Conservation (phyloP, 1,284 basidiomycete genomes). For the Leccinum holopus region DNA sequence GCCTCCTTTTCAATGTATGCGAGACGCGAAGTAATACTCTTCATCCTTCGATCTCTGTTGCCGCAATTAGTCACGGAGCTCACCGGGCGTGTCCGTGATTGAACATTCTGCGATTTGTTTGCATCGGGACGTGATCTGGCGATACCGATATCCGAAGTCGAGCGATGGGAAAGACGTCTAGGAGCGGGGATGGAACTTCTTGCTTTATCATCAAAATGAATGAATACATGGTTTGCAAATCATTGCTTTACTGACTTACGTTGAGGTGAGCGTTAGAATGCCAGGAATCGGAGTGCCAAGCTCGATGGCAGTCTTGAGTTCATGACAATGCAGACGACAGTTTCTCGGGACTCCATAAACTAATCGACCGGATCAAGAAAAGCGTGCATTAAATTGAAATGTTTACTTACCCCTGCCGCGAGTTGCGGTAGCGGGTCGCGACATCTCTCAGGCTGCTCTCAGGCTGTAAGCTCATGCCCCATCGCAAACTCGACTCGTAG, state of each 20-base stretch:
- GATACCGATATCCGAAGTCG: conserved; percentile 81
- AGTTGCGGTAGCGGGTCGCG: conserved; percentile 93
- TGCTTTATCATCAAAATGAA: conserved; percentile 75
- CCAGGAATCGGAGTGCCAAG: conserved; percentile 93
- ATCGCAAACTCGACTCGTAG: conserved; percentile 98
- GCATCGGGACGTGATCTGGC: conserved; percentile 92
- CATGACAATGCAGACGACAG: conserved; percentile 98
- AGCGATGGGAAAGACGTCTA: conserved; percentile 81
- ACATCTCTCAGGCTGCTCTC: conserved; percentile 62
- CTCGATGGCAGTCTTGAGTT: conserved; percentile 92
- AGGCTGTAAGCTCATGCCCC: conserved; percentile 67
- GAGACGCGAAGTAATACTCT: conserved; percentile 68
- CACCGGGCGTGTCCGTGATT: conserved; percentile 72
- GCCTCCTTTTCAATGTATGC: conserved; percentile 91
- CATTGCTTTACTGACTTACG: conserved; percentile 48
- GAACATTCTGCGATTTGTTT: conserved; percentile 91
- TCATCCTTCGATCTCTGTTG: conserved; percentile 59
- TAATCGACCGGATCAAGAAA: conserved; percentile 32
- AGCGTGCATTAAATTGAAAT: conserved; percentile 3
- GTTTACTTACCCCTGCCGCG: conserved; percentile 75
- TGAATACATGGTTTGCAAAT: conserved; percentile 12
- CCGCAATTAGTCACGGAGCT: conserved; percentile 74
- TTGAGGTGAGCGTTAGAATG: conserved; percentile 93
- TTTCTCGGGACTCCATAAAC: conserved; percentile 98
- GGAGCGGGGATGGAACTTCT: conserved; percentile 94